Evolutionary conservation across 2,329 filamentous ascomycete genomes (phyloP), one percentile per base, ranked within the genome.

Genomic region (Dothideomycetes sp.): DNA sequence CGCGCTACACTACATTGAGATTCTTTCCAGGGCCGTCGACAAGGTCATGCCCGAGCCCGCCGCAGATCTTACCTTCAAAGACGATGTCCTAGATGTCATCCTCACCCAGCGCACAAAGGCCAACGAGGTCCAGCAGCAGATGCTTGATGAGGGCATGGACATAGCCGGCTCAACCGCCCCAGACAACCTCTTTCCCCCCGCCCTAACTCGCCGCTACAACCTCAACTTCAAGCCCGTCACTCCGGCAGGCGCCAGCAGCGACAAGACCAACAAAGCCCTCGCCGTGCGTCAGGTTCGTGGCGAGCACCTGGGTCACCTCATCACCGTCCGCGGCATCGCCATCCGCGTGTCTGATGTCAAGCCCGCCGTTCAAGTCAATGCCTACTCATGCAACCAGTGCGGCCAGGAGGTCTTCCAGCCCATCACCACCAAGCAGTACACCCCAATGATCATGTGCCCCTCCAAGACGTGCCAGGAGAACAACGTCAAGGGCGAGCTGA

Each of bases 371-470:
- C 84, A 89, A 57, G 93, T 98, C 56, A 95, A 94, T 60, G 91
- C 91, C 29, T 98, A 98, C 63, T 91, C 88, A 38, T 98, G 91
- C 64, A 91, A 98, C 61, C 80, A 86, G 45, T 98, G 91, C 55
- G 91, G 91, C 43, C 88, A 83, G 58, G 91, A 98, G 63, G 89
- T 98, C 54, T 98, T 96, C 72, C 91, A 98, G 64, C 89, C 93
- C 3, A 75, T 98, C 52, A 85, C 77, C 42, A 82, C 87, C 41
- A 95, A 88, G 63, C 84, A 93, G 50, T 98, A 87, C 56, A 81
- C 84, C 2, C 91, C 91, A 3, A 69, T 98, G 46, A 76, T 81
- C 1, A 77, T 86, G 56, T 98, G 91, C 59, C 81, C 87, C 10
- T 96, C 91, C 1, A 66, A 79, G n/a, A 86, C 94, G 51, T 98